Evolutionary conservation across 208 protist genomes (phyloP), one percentile per base, ranked within the genome.

Genomic region (Herpetomonas samuelpessoai): DNA sequence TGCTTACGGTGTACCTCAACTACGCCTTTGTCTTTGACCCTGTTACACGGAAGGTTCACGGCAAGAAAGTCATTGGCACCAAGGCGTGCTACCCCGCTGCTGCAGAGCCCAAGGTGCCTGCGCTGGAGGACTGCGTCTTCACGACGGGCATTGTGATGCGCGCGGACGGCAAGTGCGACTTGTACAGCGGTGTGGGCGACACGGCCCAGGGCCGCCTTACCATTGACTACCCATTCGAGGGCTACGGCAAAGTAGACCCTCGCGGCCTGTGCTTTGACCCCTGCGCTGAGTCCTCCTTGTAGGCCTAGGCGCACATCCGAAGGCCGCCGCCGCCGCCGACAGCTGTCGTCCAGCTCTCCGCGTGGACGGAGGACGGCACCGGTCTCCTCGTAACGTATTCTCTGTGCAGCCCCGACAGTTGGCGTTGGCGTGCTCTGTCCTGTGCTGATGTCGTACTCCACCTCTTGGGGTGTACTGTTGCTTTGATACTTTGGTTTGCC

Each of bases 91-190:
- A 76, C 59, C 75, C 75, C 3, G 4, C 52, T 6, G 64, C 48
- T 25, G 62, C 68, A 3, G 46, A 51, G 46, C 46, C 65, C 22
- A 81, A 81, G 56, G 51, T 49, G 19, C 66, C 61, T 0, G 19
- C 44, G 19, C 48, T 81, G 28, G 46, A 51, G 10, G 74, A 84
- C 38, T 84, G 78, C 57, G 73, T 68, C 26, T 84, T 84, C 51
- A 76, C 74, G 9, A 80, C 78, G 12, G 78, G 78, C 19, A 74
- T 84, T 18, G 70, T 75, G 0, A 77, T 84, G 78, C 78, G 78
- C 41, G 30, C 44, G 0, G 78, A 84, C 35, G 78, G 74, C 45
- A 76, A 78, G 55, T 76, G 72, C 47, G 78, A 84, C 28, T 44
- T 84, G 26, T 84, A 84, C 65, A 81, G 74, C 52, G 78, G 78